phyloP scores from a whole-genome alignment of 306 rosid species.

The Prosopis cineraria region DNA sequence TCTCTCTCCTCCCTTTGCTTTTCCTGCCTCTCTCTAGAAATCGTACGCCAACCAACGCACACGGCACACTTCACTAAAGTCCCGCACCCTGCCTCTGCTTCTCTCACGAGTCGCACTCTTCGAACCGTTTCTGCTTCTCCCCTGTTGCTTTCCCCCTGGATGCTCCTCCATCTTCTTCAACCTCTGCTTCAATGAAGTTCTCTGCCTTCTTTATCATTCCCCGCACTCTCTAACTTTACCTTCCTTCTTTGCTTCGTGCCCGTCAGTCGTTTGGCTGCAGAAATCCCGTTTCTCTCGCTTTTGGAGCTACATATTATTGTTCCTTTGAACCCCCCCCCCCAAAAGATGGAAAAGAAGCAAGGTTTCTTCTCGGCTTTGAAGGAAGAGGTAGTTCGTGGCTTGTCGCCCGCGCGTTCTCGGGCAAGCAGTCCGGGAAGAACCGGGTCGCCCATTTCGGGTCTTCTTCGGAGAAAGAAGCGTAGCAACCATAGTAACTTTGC shows the following conservation, averaged over 20 bases:
- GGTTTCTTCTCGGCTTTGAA: conserved; percentile 89
- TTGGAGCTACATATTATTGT: neutral
- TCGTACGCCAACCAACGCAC: conserved; percentile 46
- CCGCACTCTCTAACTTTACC: conserved; percentile 2
- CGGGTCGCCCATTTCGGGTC: conserved; percentile 64
- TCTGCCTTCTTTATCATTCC: neutral
- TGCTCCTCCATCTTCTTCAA: neutral
- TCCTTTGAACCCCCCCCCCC: neutral
- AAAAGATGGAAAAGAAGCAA: conserved; percentile 80
- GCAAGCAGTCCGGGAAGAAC: conserved; percentile 66
- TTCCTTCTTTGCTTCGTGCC: neutral
- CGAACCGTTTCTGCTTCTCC: conserved; percentile 18
- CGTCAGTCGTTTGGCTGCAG: neutral
- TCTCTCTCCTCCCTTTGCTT: neutral
- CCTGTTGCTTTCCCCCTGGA: neutral
- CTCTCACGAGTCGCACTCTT: conserved; percentile 11
- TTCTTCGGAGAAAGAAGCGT: conserved; percentile 64
- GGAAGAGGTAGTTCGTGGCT: conserved; percentile 90
- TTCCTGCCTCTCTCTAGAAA: conserved; percentile 31
- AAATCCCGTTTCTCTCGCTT: neutral
- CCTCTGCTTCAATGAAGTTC: conserved; percentile 36
- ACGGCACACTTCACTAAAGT: conserved; percentile 32
- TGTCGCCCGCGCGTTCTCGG: conserved; percentile 89
- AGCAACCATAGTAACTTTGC: neutral
- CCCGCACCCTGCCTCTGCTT: conserved; percentile 13